Conservation (phyloP, 164 flowering plant species). For the Tetracentron sinense region DNA sequence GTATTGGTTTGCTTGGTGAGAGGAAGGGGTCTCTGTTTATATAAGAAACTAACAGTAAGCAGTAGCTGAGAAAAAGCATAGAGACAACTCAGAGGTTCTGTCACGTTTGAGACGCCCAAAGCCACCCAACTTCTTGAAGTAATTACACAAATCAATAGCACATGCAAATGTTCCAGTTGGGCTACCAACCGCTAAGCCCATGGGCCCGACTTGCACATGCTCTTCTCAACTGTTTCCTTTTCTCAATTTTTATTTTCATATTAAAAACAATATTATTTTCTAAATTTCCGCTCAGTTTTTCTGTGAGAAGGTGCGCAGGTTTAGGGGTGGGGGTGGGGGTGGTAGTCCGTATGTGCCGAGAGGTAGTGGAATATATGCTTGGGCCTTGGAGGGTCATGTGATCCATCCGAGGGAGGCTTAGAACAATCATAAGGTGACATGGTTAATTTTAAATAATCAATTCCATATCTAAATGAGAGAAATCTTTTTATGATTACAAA, state of each 20-base stretch:
- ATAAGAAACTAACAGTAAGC: not conserved
- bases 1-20: too few relatives aligned
- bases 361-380: too few relatives aligned
- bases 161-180: constrained; percentile 10
- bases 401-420: too few relatives aligned
- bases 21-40: not conserved
- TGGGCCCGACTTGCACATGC: constrained; percentile 17
- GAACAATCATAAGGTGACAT: too few relatives aligned
- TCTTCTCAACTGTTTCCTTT: constrained; percentile 9
- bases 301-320: too few relatives aligned
- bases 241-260: not conserved
- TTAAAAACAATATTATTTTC: not conserved
- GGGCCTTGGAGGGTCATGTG: too few relatives aligned
- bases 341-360: not conserved
- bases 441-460: too few relatives aligned
- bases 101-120: not conserved
- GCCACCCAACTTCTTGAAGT: constrained; percentile 1
- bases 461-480: too few relatives aligned
- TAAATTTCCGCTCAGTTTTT: not conserved
- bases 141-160: not conserved
- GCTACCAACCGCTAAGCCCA: constrained; percentile 8
- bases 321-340: too few relatives aligned
- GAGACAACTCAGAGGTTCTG: constrained; percentile 6
- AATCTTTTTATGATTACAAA: too few relatives aligned
- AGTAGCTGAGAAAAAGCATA: not conserved